Base-by-base conservation (phyloP, 2,329 filamentous ascomycete species). In the Tolypocladium inflatum region DNA sequence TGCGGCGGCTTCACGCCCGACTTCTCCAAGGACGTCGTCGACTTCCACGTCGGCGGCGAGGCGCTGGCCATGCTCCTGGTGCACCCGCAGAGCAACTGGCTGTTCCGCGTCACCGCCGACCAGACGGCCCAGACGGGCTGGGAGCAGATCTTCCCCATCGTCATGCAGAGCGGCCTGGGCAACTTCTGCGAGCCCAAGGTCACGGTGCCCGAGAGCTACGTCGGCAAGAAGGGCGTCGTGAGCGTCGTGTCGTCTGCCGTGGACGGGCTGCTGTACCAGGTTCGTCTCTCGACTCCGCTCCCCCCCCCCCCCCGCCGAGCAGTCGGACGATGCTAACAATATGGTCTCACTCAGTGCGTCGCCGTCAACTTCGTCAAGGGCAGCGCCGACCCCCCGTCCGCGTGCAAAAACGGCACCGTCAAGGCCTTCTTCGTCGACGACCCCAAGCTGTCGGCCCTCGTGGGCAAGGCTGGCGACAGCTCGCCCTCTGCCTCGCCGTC, bases 11-110 rank as follows among this genome's bases (percentile, higher is more conserved):
- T 77, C 67, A 71, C 72, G 0, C 72, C 79, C 38, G 72, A 79
- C 61, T 76, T 81, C 56, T 72, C 72, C 53, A 63, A 72, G 30
- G 72, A 70, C 48, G 73, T 84, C 66, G 74, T 75, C 56, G 78
- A 83, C 63, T 85, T 85, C 69, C 78, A 84, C 66, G 79, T 85
- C 59, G 80, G 72, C 63, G 82, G 82, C 63, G 79, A 84, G 62
- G 71, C 78, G 58, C 72, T 85, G 39, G 74, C 75, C 59, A 65
- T 80, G 55, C 70, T 68, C 9, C 73, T 77, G 9, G 76, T 74
- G 3, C 83, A 86, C 65, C 73, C 79, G 4, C 74, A 81, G 66
- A 72, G 74, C 62, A 80, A 74, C 57, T 85, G 78, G 78, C 74
- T 86, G 19, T 80, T 83, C 73, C 82, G 83, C 61, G 80, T 77